Conservation (phyloP, 768 basidiomycete species). For the Phaeotremella fagi region DNA sequence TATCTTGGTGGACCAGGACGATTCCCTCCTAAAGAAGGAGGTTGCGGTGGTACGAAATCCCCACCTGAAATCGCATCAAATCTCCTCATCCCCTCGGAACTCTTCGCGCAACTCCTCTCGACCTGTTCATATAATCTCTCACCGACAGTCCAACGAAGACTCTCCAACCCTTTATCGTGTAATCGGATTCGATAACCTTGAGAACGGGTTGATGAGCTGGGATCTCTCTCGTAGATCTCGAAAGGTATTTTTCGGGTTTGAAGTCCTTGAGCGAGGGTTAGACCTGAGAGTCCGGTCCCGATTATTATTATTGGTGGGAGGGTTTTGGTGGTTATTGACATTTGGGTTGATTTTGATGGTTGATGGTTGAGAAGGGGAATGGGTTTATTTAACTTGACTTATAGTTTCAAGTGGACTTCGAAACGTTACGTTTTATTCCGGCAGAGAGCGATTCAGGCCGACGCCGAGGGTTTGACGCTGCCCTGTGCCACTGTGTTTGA, state of each 20-base stretch:
- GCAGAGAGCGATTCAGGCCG: too few species aligned
- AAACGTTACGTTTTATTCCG: too few species aligned
- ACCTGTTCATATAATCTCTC: constrained; percentile 2
- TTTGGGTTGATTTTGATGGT: not conserved
- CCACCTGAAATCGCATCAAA: not conserved
- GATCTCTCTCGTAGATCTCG: constrained; percentile 14
- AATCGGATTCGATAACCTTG: constrained; percentile 21
- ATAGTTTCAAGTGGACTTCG: too few species aligned
- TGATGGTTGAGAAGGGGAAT: not conserved
- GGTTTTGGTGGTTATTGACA: too few species aligned
- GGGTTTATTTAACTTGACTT: too few species aligned
- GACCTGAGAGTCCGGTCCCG: constrained; percentile 18
- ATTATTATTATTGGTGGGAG: constrained; percentile 15
- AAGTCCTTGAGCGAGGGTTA: constrained; percentile 17
- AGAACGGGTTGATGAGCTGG: not conserved
- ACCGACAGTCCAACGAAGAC: not conserved
- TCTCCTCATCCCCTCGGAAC: not conserved
- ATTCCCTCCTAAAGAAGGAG: not conserved
- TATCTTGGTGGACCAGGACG: not conserved
- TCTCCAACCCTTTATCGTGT: constrained; percentile 1
- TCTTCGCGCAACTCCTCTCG: constrained; percentile 9
- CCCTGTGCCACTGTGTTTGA: too few species aligned
- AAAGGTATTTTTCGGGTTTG: constrained; percentile 12
- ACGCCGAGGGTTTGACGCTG: too few species aligned
- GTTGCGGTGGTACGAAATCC: not conserved